Conservation (phyloP, 352 stramenopile species). For the Pythium sp. region DNA sequence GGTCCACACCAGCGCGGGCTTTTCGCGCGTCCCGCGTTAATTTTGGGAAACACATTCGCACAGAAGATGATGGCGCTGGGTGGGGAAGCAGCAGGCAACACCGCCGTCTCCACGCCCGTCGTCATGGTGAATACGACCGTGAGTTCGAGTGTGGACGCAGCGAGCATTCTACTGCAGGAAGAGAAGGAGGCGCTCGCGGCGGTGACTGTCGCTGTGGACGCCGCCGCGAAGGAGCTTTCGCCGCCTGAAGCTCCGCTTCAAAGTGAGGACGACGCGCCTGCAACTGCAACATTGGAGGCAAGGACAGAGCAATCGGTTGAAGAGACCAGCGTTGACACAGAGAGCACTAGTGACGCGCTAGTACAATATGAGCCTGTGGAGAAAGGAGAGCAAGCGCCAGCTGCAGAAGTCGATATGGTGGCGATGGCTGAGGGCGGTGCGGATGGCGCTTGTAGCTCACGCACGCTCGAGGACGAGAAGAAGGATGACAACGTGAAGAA, state of each 20-base stretch:
- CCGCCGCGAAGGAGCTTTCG: constrained; percentile 2
- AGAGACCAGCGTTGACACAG: neutral
- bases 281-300: neutral
- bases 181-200: neutral
- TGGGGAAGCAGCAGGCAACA: neutral
- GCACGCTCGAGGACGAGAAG: neutral
- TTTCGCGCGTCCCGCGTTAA: constrained; percentile 5
- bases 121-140: neutral
- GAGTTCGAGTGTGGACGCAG: neutral
- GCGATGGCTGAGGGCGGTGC: neutral
- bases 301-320: neutral
- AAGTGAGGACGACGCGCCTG: neutral
- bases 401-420: neutral
- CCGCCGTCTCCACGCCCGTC: neutral
- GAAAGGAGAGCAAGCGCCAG: neutral
- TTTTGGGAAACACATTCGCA: constrained; percentile 3
- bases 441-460: neutral
- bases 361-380: neutral
- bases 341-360: neutral
- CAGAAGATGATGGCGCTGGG: constrained; percentile 2
- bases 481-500: neutral
- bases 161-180: neutral
- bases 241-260: neutral
- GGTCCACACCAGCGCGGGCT: constrained; percentile 11
- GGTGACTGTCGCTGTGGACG: neutral